phyloP scores from a whole-genome alignment of 2,329 filamentous ascomycete species.

The Talaromyces sp. region DNA sequence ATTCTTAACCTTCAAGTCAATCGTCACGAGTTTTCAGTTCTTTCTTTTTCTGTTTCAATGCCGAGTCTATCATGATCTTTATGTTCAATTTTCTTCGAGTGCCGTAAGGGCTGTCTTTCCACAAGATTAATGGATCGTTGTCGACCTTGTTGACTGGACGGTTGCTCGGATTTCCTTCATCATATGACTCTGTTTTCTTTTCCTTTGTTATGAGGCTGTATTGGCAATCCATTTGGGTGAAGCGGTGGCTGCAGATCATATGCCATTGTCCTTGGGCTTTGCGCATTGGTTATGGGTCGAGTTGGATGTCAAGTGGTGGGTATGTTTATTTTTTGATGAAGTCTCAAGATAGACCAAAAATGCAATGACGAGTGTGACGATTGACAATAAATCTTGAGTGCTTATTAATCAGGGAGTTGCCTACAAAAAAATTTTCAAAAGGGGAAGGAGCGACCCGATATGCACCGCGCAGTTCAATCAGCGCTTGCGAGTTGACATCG shows the following conservation, averaged over 20 bases:
- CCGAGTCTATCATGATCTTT: neutral
- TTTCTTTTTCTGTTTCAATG: neutral
- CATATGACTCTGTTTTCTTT: neutral
- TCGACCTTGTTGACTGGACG: neutral
- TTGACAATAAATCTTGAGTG: neutral
- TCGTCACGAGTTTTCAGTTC: neutral
- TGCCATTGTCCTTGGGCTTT: neutral
- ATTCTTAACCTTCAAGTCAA: neutral
- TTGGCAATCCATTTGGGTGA: slow-evolving; percentile 1
- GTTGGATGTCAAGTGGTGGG: neutral
- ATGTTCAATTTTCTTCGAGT: neutral
- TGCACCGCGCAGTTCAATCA: neutral
- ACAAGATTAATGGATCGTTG: neutral
- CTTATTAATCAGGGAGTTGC: neutral
- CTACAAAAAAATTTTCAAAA: neutral
- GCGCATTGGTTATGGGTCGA: neutral
- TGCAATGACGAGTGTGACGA: neutral
- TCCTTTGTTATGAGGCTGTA: neutral
- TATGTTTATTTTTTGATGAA: neutral
- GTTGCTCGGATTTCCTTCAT: neutral
- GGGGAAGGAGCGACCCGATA: neutral
- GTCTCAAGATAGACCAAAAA: neutral
- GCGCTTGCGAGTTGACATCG: neutral
- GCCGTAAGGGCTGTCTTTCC: neutral
- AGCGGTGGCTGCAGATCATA: neutral